Conservation (phyloP, 139 green algal genomes). For the Chlorella vulgaris region DNA sequence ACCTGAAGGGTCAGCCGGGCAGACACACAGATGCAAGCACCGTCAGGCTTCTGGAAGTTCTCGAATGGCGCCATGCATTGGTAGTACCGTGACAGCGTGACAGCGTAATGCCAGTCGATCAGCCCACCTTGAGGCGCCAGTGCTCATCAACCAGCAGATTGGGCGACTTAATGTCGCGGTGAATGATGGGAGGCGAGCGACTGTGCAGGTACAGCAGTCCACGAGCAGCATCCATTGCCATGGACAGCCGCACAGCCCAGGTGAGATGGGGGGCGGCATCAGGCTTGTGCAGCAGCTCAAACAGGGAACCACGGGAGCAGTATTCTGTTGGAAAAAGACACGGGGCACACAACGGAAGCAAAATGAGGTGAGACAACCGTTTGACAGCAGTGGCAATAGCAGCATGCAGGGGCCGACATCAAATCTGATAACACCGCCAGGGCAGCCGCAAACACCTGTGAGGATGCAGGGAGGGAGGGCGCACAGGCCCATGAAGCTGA, state of each 20-base stretch:
- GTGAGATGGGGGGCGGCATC: background rate
- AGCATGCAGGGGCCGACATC: no score
- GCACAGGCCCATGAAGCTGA: conserved; percentile 14
- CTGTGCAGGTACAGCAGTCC: conserved; percentile 16
- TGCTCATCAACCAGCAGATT: background rate
- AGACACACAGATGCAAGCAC: background rate
- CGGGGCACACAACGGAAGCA: no score
- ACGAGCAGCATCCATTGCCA: background rate
- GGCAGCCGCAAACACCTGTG: background rate
- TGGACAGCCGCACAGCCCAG: background rate
- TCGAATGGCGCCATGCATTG: no score
- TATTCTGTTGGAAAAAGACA: background rate
- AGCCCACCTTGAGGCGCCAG: background rate
- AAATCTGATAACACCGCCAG: no score
- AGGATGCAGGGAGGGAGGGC: conserved; percentile 5
- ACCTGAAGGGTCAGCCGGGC: background rate
- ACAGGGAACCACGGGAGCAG: background rate
- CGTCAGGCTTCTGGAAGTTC: background rate
- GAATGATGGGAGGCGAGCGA: background rate
- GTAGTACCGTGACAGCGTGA: no score
- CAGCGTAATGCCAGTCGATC: no score
- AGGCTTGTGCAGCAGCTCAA: background rate
- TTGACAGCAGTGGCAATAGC: no score
- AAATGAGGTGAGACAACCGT: no score
- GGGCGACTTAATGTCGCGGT: conserved; percentile 9